Evolutionary conservation across 306 rosid genomes (phyloP).

Genomic region (Sesbania bispinosa): DNA sequence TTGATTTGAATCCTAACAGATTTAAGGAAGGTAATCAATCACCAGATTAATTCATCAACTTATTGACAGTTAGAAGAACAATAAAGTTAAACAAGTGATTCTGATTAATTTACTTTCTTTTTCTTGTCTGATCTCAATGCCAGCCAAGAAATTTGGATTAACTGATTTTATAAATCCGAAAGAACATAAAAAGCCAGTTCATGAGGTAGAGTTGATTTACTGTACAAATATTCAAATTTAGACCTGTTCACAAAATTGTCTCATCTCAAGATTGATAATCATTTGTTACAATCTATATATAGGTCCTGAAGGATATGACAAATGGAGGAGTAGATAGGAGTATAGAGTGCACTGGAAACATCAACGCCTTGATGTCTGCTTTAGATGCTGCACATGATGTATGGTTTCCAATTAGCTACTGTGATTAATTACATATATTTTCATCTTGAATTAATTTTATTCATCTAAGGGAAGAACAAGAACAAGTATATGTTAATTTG

Average conservation of each 20-base stretch:
- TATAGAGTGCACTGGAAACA: constrained; percentile 43
- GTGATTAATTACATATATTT: too few species aligned
- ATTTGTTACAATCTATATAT: background rate
- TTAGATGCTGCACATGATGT: constrained; percentile 48
- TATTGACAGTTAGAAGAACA: background rate
- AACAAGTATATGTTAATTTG: too few species aligned
- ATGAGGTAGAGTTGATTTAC: constrained; percentile 43
- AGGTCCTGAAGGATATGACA: constrained; percentile 48
- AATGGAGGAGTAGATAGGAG: constrained; percentile 48
- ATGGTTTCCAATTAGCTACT: background rate
- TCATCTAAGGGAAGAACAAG: too few species aligned
- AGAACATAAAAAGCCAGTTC: constrained; percentile 37
- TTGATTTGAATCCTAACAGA: constrained; percentile 30
- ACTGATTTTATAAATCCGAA: constrained; percentile 44
- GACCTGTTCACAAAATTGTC: background rate
- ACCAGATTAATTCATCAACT: background rate
- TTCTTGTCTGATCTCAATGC: background rate
- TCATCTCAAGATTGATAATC: background rate
- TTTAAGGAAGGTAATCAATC: constrained; percentile 30
- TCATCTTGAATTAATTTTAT: too few species aligned
- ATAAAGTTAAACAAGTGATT: background rate
- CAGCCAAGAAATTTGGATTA: constrained; percentile 45
- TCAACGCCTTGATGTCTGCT: constrained; percentile 39
- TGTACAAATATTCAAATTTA: background rate
- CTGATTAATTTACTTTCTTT: background rate